These are phyloP conservation scores for Pyrenochaeta sp. DNA, from an alignment of 2,329 filamentous ascomycete species.

Conservation along the genomic window DNA sequence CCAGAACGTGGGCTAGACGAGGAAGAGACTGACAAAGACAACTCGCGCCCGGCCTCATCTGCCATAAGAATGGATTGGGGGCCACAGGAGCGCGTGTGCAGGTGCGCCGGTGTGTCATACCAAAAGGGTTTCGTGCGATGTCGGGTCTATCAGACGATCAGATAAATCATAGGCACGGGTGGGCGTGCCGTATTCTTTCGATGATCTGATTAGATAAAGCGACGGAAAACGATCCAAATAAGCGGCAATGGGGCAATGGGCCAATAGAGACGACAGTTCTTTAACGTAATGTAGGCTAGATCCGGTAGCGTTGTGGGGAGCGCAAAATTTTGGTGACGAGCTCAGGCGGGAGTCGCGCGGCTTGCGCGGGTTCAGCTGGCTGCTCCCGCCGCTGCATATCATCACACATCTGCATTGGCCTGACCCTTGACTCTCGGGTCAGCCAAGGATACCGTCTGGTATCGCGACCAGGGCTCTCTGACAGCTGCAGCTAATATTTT, in stretches of 20 bases:
- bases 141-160: constrained; percentile 33
- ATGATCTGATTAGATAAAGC: constrained; percentile 38
- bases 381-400: constrained; percentile 10
- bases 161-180: constrained; percentile 24
- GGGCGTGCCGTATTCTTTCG: constrained; percentile 12
- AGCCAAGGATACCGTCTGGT: neutral
- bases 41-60: constrained; percentile 20
- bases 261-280: constrained; percentile 5
- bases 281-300: constrained; percentile 16
- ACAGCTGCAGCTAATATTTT: constrained; percentile 6
- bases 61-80: constrained; percentile 36
- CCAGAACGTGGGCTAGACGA: constrained; percentile 27
- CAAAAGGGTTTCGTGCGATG: constrained; percentile 30
- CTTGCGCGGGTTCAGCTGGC: constrained; percentile 12
- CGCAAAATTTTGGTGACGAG: constrained; percentile 3
- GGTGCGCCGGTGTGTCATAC: constrained; percentile 27
- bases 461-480: neutral
- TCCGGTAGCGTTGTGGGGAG: constrained; percentile 12
- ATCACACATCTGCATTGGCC: constrained; percentile 9
- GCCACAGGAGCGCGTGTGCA: constrained; percentile 28
- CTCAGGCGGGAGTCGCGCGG: constrained; percentile 4
- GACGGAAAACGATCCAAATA: constrained; percentile 8
- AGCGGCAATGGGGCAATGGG: neutral
- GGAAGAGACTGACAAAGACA: constrained; percentile 24
- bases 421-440: neutral